phyloP scores from a whole-genome alignment of 805 yeast species.

The Hanseniaspora vineae region DNA sequence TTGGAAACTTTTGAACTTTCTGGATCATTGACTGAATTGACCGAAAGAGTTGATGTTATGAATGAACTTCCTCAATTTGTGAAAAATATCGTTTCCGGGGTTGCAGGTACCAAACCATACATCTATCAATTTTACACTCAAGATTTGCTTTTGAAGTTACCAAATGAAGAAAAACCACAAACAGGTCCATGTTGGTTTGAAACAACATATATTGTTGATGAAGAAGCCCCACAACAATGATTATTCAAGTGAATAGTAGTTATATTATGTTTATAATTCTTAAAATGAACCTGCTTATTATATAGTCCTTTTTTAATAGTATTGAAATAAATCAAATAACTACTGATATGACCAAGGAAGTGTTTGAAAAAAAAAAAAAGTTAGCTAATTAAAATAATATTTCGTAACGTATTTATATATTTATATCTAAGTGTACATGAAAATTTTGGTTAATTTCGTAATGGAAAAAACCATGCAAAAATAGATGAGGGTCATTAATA shows the following conservation, averaged over 20 bases:
- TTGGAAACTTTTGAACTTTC: conserved; percentile 34
- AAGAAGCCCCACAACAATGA: background rate
- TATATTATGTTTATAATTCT: background rate
- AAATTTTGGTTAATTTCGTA: background rate
- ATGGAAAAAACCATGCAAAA: background rate
- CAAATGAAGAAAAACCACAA: conserved; percentile 8
- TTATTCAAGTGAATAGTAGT: background rate
- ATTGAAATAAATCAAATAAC: background rate
- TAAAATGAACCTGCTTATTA: too few relatives aligned
- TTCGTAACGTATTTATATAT: background rate
- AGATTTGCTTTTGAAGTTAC: conserved; percentile 12
- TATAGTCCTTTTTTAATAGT: too few relatives aligned
- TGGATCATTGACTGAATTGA: conserved; percentile 49
- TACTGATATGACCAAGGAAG: background rate
- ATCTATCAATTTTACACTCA: conserved; percentile 82
- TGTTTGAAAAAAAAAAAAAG: background rate
- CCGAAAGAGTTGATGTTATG: conserved; percentile 95
- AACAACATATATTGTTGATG: conserved; percentile 6
- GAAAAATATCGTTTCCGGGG: conserved; percentile 84
- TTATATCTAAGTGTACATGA: background rate
- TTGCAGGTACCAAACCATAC: conserved; percentile 93
- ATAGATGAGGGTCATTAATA: background rate
- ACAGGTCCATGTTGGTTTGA: conserved; percentile 6
- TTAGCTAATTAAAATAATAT: background rate
- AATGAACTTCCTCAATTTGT: conserved; percentile 91